Percentiles rank a stretch among this genome's conserved stretches.
Conservation (phyloP, 2,329 filamentous ascomycete genomes). For the Trichoderma sp. region DNA sequence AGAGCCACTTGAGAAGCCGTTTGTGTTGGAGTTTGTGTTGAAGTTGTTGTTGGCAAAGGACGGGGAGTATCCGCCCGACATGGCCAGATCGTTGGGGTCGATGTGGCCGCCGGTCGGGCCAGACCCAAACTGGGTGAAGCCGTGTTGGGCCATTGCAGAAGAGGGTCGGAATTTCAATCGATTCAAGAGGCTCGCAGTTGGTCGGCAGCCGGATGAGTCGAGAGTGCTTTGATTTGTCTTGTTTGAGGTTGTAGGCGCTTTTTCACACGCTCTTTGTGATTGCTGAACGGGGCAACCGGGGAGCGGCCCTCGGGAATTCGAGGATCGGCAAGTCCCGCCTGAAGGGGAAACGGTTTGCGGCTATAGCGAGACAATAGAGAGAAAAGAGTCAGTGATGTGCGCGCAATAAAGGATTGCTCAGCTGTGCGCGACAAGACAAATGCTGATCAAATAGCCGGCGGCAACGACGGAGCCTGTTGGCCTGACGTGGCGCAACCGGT, state of each 20-base stretch:
- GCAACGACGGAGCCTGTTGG: conserved; percentile 17
- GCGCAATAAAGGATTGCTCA: background rate
- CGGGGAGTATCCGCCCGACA: conserved; percentile 62
- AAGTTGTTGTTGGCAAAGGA: conserved; percentile 57
- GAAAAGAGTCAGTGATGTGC: background rate
- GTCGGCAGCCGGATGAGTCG: background rate
- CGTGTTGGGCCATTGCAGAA: conserved; percentile 55
- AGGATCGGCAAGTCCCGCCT: background rate
- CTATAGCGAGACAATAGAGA: background rate
- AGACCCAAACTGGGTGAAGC: conserved; percentile 58
- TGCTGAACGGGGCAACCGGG: background rate
- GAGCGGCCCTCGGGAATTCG: conserved; percentile 4
- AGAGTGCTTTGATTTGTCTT: background rate
- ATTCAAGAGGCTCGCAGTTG: background rate
- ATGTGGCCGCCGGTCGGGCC: conserved; percentile 62
- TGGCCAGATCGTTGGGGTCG: conserved; percentile 82
- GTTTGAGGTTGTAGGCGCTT: background rate
- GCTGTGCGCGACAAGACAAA: conserved; percentile 16
- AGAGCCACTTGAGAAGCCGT: conserved; percentile 74
- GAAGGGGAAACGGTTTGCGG: conserved; percentile 1
- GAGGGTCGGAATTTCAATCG: background rate
- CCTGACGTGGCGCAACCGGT: conserved; percentile 20
- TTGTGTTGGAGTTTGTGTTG: conserved; percentile 62
- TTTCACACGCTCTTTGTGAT: background rate
- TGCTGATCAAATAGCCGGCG: conserved; percentile 10